phyloP scores from a whole-genome alignment of 495 filamentous ascomycete genomes.

The Lentithecium fluviatile region DNA sequence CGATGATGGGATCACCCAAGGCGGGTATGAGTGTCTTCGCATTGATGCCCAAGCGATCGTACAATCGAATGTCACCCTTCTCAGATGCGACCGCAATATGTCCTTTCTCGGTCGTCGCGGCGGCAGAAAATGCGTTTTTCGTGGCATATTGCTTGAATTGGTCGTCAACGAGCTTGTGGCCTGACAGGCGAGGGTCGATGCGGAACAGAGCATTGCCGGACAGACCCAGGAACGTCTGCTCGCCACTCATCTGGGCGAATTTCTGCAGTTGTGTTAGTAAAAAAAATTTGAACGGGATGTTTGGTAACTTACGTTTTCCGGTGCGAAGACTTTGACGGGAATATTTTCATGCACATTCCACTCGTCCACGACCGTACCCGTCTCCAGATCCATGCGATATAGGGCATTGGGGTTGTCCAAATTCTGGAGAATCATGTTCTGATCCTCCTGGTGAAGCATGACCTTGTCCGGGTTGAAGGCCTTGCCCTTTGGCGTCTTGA shows the following conservation, averaged over 20 bases:
- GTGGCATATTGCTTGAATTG: conserved; percentile 92
- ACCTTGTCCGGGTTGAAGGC: conserved; percentile 94
- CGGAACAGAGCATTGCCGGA: conserved; percentile 91
- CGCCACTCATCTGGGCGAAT: conserved; percentile 95
- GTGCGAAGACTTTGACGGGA: conserved; percentile 81
- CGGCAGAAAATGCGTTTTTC: conserved; percentile 93
- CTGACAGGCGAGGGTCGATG: conserved; percentile 85
- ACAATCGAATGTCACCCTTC: conserved; percentile 96
- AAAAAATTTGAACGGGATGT: neutral
- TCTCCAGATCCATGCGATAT: conserved; percentile 98
- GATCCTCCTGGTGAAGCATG: conserved; percentile 93
- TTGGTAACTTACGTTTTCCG: conserved; percentile 63
- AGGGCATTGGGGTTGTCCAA: conserved; percentile 80
- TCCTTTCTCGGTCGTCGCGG: conserved; percentile 92
- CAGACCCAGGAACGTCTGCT: conserved; percentile 91
- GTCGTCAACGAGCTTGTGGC: conserved; percentile 88
- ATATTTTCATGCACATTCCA: conserved; percentile 99
- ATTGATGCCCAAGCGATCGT: conserved; percentile 93
- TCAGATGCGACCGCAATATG: conserved; percentile 95
- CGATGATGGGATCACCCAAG: conserved; percentile 91
- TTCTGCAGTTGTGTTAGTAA: conserved; percentile 57
- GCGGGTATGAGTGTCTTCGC: conserved; percentile 97
- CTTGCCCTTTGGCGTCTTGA: conserved; percentile 83
- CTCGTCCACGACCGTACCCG: conserved; percentile 98
- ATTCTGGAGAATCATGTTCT: conserved; percentile 90